phyloP scores from a whole-genome alignment of 257 asterid species.

The Gentiana macrophylla region DNA sequence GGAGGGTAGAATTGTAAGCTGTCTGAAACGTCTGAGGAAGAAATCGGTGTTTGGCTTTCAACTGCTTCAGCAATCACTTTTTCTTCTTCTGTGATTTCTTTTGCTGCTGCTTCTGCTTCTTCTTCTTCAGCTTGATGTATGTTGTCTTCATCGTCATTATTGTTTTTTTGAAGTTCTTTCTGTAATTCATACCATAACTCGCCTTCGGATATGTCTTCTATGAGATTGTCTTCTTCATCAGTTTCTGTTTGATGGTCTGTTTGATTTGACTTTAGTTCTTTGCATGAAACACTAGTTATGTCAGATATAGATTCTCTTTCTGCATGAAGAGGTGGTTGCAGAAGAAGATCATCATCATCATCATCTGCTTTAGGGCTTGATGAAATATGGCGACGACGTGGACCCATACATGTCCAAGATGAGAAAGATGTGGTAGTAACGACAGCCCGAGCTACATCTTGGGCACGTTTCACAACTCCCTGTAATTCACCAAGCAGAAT shows the following conservation, averaged over 20 bases:
- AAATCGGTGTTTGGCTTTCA: conserved; percentile 50
- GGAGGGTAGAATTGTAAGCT: conserved; percentile 72
- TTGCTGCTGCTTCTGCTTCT: conserved; percentile 60
- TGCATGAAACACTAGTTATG: conserved; percentile 21
- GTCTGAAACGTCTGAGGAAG: conserved; percentile 57
- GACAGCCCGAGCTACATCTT: conserved; percentile 87
- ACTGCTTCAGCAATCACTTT: conserved; percentile 46
- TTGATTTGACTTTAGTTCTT: conserved; percentile 20
- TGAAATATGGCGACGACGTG: conserved; percentile 56
- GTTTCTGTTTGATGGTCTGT: conserved; percentile 34
- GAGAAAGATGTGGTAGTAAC: conserved; percentile 64
- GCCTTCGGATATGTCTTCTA: conserved; percentile 64
- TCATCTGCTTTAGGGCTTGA: conserved; percentile 36
- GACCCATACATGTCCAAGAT: conserved; percentile 86
- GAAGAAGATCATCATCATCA: conserved; percentile 13
- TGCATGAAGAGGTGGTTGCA: conserved; percentile 28
- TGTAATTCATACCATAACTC: conserved; percentile 80
- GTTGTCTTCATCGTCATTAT: conserved; percentile 34
- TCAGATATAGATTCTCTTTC: conserved; percentile 37
- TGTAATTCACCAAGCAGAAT: conserved; percentile 13
- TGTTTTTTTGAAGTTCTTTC: conserved; percentile 62
- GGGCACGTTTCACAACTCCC: conserved; percentile 90
- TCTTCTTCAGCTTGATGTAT: conserved; percentile 37
- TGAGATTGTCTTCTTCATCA: conserved; percentile 58
- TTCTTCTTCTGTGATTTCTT: conserved; percentile 74